Evolutionary conservation across 2,329 filamentous ascomycete species (phyloP).

Genomic region (Penicillium sp.): DNA sequence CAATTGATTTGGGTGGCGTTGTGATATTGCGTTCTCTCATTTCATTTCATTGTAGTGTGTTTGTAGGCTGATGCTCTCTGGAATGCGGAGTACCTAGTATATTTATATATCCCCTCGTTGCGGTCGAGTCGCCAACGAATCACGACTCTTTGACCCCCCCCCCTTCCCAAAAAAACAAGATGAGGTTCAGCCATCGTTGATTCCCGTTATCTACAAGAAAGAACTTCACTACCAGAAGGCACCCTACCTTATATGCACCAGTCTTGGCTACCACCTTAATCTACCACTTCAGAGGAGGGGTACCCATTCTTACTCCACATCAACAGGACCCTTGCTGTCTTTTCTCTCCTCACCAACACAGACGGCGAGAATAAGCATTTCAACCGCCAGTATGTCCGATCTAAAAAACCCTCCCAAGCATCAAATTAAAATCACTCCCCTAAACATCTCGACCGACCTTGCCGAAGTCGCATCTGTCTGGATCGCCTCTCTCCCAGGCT

Average conservation of each 20-base stretch:
- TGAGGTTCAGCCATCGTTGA: too few relatives aligned
- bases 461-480: slow-evolving; percentile 38
- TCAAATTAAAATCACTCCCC: slow-evolving; percentile 18
- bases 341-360: background rate
- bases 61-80: background rate
- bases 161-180: too few relatives aligned
- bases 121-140: too few relatives aligned
- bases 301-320: too few relatives aligned
- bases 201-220: too few relatives aligned
- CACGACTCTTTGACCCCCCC: too few relatives aligned
- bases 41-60: background rate
- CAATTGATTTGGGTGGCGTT: slow-evolving; percentile 29
- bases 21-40: slow-evolving; percentile 2
- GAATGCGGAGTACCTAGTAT: background rate
- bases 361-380: background rate
- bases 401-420: background rate
- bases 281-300: too few relatives aligned
- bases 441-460: slow-evolving; percentile 33
- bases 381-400: background rate
- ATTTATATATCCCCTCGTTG: too few relatives aligned
- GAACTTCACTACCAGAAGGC: too few relatives aligned
- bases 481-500: slow-evolving; percentile 43
- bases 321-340: too few relatives aligned
- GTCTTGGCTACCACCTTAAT: too few relatives aligned
- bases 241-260: too few relatives aligned